These are phyloP conservation scores for Talaromyces verruculosus DNA, from an alignment of 2,329 filamentous ascomycete genomes.

Conservation along the genomic window DNA sequence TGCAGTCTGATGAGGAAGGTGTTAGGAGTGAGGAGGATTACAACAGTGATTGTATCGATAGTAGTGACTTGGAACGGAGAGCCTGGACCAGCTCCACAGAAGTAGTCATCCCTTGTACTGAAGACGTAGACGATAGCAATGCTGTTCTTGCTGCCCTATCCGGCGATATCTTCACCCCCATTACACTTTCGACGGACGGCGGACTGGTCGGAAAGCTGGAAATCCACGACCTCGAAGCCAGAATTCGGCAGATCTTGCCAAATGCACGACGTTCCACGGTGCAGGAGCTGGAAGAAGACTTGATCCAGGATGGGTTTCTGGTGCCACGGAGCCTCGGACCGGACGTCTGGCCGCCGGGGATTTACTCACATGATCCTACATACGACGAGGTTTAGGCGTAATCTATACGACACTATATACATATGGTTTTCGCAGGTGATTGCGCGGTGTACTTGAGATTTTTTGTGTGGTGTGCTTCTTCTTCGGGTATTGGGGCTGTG, in stretches of 20 bases:
- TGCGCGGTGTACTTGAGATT: too few species aligned
- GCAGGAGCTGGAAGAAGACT: too few species aligned
- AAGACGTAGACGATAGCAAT: neutral
- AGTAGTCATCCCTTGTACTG: neutral
- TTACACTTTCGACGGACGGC: neutral
- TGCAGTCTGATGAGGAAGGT: neutral
- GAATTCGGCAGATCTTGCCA: neutral
- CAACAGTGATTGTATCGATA: neutral
- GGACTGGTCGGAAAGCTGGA: neutral
- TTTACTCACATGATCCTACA: too few species aligned
- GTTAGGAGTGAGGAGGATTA: neutral
- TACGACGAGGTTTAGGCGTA: too few species aligned
- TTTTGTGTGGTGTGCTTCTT: too few species aligned
- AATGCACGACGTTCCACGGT: neutral
- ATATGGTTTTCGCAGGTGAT: too few species aligned
- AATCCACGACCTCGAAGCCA: neutral
- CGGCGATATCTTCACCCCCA: neutral
- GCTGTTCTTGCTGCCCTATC: neutral
- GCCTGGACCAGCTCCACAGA: neutral
- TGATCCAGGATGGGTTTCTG: too few species aligned
- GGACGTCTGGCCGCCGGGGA: too few species aligned
- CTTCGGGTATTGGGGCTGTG: too few species aligned
- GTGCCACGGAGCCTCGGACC: too few species aligned
- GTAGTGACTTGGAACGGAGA: neutral
- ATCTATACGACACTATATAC: too few species aligned